Percentiles rank a stretch among this genome's conserved stretches.
Evolutionary conservation across 306 rosid genomes (phyloP).

Genomic region (Pyrus communis): DNA sequence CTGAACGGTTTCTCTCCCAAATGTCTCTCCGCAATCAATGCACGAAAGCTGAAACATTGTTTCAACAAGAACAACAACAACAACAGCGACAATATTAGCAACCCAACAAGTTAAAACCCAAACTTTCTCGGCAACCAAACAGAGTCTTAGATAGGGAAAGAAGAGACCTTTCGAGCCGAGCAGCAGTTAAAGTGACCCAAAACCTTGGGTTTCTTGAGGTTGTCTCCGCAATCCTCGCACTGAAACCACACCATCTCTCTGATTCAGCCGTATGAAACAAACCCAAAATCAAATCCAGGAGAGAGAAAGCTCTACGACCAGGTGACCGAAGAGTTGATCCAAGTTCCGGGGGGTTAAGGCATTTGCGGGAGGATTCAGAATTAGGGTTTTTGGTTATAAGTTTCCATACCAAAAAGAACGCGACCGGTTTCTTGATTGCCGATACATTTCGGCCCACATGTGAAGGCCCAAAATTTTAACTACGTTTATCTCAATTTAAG

Average conservation of each 20-base stretch:
- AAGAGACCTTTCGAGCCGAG: conserved; percentile 56
- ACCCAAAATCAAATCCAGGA: background rate
- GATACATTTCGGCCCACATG: background rate
- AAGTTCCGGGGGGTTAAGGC: background rate
- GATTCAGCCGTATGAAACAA: background rate
- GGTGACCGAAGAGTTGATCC: background rate
- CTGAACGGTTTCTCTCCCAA: conserved; percentile 68
- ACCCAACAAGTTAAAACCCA: background rate
- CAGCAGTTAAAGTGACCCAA: conserved; percentile 61
- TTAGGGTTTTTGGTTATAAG: conserved; percentile 9
- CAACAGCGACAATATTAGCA: background rate
- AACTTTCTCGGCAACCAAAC: background rate
- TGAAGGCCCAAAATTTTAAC: background rate
- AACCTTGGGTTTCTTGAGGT: conserved; percentile 83
- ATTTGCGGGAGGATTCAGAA: background rate
- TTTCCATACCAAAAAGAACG: background rate
- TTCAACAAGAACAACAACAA: background rate
- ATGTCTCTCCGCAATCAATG: conserved; percentile 79
- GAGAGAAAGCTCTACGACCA: background rate
- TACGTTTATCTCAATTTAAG: background rate
- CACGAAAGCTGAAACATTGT: conserved; percentile 63
- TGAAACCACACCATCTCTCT: conserved; percentile 88
- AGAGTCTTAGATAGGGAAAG: background rate
- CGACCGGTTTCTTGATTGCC: background rate
- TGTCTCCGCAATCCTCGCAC: conserved; percentile 90